A percentile compares a stretch with the other conserved stretches of the same genome.
Evolutionary conservation across 2,329 filamentous ascomycete genomes (phyloP).

Genomic region (Colletotrichum tabaci): DNA sequence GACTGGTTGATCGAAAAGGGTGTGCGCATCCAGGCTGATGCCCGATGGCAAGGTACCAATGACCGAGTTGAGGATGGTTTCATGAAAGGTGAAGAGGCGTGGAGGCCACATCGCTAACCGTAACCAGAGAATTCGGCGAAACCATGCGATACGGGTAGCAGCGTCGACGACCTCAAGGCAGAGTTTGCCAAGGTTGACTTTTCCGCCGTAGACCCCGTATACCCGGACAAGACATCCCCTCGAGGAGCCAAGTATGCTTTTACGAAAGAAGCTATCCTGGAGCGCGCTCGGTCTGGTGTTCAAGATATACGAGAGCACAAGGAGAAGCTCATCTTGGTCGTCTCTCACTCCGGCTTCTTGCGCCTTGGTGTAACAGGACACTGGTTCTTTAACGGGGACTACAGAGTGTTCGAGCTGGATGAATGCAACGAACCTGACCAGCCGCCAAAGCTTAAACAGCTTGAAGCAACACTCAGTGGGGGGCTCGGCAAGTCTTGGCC

Average conservation of each 20-base stretch:
- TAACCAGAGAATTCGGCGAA: constrained; percentile 65
- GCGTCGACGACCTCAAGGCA: constrained; percentile 57
- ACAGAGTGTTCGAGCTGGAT: constrained; percentile 73
- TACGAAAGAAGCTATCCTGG: constrained; percentile 66
- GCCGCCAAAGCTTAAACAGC: constrained; percentile 59
- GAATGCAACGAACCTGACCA: constrained; percentile 45
- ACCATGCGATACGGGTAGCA: constrained; percentile 74
- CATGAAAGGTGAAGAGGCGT: constrained; percentile 61
- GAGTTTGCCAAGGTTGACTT: constrained; percentile 73
- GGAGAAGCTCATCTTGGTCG: constrained; percentile 75
- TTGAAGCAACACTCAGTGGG: constrained; percentile 55
- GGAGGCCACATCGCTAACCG: constrained; percentile 68
- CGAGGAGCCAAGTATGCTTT: constrained; percentile 65
- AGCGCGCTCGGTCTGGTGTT: constrained; percentile 67
- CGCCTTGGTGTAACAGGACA: constrained; percentile 69
- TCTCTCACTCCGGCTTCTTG: constrained; percentile 76
- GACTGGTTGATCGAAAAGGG: constrained; percentile 71
- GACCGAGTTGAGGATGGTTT: not conserved
- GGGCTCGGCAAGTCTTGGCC: constrained; percentile 55
- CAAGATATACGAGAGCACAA: constrained; percentile 65
- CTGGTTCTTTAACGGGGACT: constrained; percentile 75
- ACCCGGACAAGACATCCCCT: constrained; percentile 73
- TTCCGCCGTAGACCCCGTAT: constrained; percentile 69
- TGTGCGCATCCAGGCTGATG: constrained; percentile 69
- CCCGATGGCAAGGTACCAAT: constrained; percentile 75